Percentiles rank a stretch among this genome's conserved stretches.
These are phyloP conservation scores for Senecio squalidus DNA, from an alignment of 140 eudicot species.

Conservation along the genomic window DNA sequence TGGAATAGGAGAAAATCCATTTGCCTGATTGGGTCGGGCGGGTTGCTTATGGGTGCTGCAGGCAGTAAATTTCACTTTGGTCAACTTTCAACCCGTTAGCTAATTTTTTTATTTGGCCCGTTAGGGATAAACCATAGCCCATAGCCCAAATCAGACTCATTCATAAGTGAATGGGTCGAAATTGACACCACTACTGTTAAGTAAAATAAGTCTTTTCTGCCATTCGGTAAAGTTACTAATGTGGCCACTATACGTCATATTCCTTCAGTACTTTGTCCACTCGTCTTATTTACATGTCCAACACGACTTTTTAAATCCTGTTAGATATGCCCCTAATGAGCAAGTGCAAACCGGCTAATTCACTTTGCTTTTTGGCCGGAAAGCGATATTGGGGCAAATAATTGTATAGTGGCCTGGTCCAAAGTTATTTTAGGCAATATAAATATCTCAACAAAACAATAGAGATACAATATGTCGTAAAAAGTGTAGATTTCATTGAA, in stretches of 20 bases:
- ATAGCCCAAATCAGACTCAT: neutral
- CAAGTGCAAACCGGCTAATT: neutral
- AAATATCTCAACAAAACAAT: neutral
- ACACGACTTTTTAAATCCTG: neutral
- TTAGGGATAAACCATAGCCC: conserved; percentile 2
- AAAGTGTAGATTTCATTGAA: neutral
- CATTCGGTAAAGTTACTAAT: neutral
- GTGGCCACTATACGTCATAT: neutral
- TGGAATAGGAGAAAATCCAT: neutral
- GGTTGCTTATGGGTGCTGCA: too few relatives aligned
- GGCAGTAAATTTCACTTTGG: too few relatives aligned
- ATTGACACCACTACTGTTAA: neutral
- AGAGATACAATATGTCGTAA: neutral
- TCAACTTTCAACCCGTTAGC: neutral
- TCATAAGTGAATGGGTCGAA: neutral
- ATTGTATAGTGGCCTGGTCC: neutral
- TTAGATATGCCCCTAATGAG: neutral
- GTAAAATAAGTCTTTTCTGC: neutral
- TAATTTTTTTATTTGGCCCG: neutral
- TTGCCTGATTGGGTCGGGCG: too few relatives aligned
- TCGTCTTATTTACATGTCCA: neutral
- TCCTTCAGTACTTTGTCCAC: neutral
- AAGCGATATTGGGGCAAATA: neutral
- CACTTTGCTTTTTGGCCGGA: neutral
- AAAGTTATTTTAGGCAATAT: too few relatives aligned